Evolutionary conservation across 73 alveolate genomes (phyloP).

Genomic region (Paramecium sexaurelia): DNA sequence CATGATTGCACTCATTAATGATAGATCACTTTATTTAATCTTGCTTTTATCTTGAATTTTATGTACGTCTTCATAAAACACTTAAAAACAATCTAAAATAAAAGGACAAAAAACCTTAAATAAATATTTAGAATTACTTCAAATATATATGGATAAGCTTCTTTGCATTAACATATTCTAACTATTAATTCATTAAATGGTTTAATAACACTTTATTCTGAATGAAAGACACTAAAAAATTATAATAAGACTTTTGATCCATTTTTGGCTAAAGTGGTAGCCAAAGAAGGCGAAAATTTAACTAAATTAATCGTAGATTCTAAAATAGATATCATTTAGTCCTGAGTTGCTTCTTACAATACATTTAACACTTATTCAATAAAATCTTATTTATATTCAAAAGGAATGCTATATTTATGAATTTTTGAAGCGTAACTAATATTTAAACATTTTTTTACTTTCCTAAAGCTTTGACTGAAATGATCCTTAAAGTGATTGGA

Average conservation of each 20-base stretch:
- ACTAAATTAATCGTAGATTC: constrained; percentile 44
- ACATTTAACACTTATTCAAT: constrained; percentile 15
- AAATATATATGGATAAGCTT: constrained; percentile 14
- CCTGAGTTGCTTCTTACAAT: constrained; percentile 47
- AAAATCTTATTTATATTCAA: constrained; percentile 15
- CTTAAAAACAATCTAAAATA: constrained; percentile 61
- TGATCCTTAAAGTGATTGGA: constrained; percentile 52
- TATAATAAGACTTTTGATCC: constrained; percentile 42
- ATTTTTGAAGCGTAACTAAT: background rate
- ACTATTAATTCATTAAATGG: constrained; percentile 36
- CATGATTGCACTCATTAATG: constrained; percentile 61
- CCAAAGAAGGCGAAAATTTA: constrained; percentile 39
- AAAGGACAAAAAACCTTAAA: constrained; percentile 55
- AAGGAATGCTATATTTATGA: background rate
- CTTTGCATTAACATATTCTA: constrained; percentile 43
- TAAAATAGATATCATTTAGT: constrained; percentile 27
- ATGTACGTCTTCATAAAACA: constrained; percentile 39
- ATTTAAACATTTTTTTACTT: background rate
- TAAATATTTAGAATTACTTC: background rate
- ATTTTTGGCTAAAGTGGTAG: constrained; percentile 6
- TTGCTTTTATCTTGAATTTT: constrained; percentile 35
- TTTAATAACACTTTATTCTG: constrained; percentile 34
- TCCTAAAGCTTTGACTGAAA: constrained; percentile 64
- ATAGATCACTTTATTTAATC: constrained; percentile 43
- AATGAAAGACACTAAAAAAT: constrained; percentile 38